Conservation (phyloP, 208 protist species). For the Tritrichomonas musculus region DNA sequence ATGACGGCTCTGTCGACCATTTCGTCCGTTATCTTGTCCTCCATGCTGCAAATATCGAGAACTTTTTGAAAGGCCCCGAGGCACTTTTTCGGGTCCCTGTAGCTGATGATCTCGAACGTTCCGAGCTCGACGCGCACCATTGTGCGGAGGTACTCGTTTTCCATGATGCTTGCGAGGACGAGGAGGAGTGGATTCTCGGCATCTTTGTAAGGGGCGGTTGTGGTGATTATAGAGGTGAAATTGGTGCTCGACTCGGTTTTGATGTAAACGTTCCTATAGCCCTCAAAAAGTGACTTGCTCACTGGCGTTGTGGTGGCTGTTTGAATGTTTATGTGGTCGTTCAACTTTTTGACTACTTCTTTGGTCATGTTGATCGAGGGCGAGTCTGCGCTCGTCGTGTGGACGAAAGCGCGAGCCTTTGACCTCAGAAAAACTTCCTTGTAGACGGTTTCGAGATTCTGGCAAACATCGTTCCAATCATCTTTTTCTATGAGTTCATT, state of each 20-base stretch:
- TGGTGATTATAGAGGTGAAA: neutral
- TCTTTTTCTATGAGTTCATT: neutral
- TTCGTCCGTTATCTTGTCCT: constrained; percentile 13
- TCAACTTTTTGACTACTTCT: too few relatives aligned
- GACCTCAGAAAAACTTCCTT: too few relatives aligned
- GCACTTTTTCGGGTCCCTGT: neutral
- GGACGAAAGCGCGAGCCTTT: too few relatives aligned
- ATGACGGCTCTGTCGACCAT: neutral
- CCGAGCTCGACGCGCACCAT: neutral
- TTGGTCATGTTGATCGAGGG: too few relatives aligned
- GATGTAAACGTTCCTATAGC: neutral
- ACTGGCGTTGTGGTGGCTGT: too few relatives aligned
- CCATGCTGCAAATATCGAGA: neutral
- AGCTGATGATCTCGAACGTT: neutral
- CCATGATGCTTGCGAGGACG: neutral
- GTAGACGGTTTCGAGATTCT: too few relatives aligned
- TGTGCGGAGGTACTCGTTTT: neutral
- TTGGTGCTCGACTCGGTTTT: neutral
- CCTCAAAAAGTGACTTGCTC: too few relatives aligned
- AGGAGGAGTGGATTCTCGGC: too few relatives aligned
- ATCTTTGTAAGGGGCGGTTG: neutral
- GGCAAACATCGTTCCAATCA: neutral
- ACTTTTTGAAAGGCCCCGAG: neutral
- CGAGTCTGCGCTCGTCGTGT: too few relatives aligned
- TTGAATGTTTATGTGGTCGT: too few relatives aligned